Evolutionary conservation across 345 rosid genomes (phyloP).

Genomic region (Lepidium aucheri): DNA sequence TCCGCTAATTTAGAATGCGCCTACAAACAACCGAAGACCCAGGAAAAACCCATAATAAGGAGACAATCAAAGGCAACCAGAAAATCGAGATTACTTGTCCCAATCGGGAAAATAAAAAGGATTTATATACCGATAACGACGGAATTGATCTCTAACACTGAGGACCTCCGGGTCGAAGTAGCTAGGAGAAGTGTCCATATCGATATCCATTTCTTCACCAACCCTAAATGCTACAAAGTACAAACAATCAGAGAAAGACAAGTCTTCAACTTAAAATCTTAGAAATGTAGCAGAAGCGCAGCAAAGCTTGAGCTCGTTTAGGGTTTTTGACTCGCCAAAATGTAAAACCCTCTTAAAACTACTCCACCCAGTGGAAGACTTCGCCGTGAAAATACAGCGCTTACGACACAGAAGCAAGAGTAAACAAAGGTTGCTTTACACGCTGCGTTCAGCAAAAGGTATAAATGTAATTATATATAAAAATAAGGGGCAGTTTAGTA

Average conservation of each 20-base stretch:
- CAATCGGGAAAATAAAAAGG: background rate
- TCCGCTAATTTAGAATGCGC: background rate
- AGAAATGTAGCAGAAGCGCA: constrained; percentile 1
- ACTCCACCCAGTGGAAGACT: constrained; percentile 2
- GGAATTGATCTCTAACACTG: constrained; percentile 60
- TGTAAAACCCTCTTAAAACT: constrained; percentile 16
- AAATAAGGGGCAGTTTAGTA: background rate
- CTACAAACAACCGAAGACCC: background rate
- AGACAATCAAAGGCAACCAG: background rate
- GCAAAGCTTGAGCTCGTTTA: constrained; percentile 5
- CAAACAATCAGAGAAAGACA: background rate
- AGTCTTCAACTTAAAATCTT: background rate
- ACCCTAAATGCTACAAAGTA: background rate
- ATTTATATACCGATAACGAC: constrained; percentile 74
- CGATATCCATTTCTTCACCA: constrained; percentile 46
- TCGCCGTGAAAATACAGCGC: constrained; percentile 2
- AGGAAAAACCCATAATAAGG: background rate
- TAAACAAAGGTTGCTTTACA: background rate
- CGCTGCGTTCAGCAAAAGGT: constrained; percentile 18
- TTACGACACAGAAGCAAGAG: background rate
- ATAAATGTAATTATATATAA: background rate
- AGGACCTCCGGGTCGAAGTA: constrained; percentile 67
- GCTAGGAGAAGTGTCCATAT: constrained; percentile 73
- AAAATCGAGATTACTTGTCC: background rate
- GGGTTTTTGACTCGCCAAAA: background rate